phyloP scores from a whole-genome alignment of 75 land plant genomes.

The Pinus tabuliformis region DNA sequence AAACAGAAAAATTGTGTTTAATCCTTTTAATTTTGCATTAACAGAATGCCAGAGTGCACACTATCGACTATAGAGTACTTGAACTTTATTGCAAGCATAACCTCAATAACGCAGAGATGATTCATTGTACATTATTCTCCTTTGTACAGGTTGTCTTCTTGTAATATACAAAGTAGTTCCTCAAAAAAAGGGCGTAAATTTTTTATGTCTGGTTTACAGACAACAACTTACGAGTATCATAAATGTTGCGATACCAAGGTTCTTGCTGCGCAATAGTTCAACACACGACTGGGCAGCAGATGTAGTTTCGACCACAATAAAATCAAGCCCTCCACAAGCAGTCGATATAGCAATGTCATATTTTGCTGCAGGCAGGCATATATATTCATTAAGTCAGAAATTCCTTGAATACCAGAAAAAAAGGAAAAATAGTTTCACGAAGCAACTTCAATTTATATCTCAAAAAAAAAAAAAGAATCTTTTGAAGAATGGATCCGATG shows the following conservation, averaged over 20 bases:
- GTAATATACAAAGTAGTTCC: too few relatives aligned
- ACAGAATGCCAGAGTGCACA: too few relatives aligned
- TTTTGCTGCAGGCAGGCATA: constrained; percentile 65
- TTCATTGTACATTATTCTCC: too few relatives aligned
- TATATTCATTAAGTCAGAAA: not conserved
- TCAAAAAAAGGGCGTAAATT: too few relatives aligned
- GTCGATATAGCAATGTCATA: constrained; percentile 96
- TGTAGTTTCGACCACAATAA: constrained; percentile 91
- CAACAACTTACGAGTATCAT: constrained; percentile 66
- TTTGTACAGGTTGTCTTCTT: too few relatives aligned
- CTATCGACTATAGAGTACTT: too few relatives aligned
- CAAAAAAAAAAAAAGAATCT: not conserved
- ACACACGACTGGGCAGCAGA: constrained; percentile 91
- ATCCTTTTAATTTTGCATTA: too few relatives aligned
- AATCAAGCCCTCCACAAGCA: constrained; percentile 91
- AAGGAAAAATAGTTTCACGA: not conserved
- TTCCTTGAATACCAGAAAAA: constrained; percentile 1
- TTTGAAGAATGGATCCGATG: not conserved
- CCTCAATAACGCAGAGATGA: too few relatives aligned
- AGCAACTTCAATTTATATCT: not conserved
- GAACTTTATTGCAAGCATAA: too few relatives aligned
- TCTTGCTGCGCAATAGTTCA: constrained; percentile 70
- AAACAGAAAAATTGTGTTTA: not conserved
- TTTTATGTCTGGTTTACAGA: not conserved
- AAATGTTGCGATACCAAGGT: constrained; percentile 93